These are phyloP conservation scores for Claviceps quebecensis DNA, from an alignment of 2,329 filamentous ascomycete species.

Conservation along the genomic window DNA sequence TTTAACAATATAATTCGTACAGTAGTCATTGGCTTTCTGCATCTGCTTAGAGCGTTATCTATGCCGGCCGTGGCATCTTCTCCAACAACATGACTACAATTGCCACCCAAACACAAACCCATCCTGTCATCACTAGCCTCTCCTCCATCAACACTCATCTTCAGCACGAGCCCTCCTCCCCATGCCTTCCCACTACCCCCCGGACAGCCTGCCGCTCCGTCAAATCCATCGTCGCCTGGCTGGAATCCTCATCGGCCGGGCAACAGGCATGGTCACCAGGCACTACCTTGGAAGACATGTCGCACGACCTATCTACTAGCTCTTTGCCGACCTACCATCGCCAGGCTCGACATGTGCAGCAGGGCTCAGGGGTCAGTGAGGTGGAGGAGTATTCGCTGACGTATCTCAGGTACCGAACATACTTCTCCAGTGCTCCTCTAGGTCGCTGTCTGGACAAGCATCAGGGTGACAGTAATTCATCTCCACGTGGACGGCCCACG, in stretches of 20 bases:
- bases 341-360: not conserved
- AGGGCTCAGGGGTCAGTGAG: constrained; percentile 4
- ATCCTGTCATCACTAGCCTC: constrained; percentile 15
- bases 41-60: not conserved
- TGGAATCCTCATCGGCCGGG: constrained; percentile 13
- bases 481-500: not conserved
- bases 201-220: constrained; percentile 12
- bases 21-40: not conserved
- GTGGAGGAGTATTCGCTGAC: constrained; percentile 20
- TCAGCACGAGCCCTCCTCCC: constrained; percentile 1
- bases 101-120: constrained; percentile 8
- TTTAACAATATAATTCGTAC: no score
- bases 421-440: constrained; percentile 17
- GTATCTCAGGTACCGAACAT: constrained; percentile 18
- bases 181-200: not conserved
- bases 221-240: constrained; percentile 19
- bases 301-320: constrained; percentile 2
- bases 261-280: constrained; percentile 3
- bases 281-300: not conserved
- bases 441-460: constrained; percentile 16
- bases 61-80: not conserved
- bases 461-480: not conserved
- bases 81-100: constrained; percentile 6
- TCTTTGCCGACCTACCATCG: not conserved
- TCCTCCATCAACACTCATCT: constrained; percentile 15